Evolutionary conservation across 2,329 filamentous ascomycete species (phyloP), one percentile per base, ranked within the genome.

Genomic region (Fusarium napiforme): DNA sequence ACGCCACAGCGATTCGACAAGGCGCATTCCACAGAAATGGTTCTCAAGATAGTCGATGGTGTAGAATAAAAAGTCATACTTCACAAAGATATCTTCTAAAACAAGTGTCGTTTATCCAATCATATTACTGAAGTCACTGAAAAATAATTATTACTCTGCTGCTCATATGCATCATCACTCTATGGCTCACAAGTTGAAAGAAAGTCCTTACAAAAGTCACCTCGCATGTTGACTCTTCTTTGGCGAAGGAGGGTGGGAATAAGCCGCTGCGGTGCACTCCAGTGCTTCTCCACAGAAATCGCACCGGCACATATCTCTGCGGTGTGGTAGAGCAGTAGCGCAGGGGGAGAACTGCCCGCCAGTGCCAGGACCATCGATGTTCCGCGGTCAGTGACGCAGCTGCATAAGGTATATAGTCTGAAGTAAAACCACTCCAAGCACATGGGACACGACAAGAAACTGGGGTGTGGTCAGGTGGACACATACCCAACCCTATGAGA

Each of bases 1-100:
- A 28, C 0, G 12, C 3, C 8, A 10, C 2, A 12, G 4, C 5
- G 3, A 28, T 8, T 21, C 2, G 12, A 28, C 8, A 28, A 0
- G 11, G 23, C 0, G 12, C 0, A 21, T 10, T 46, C 11, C 3
- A 15, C 18, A 21, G 18, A 0, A 3, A 9, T 28, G 12, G 18
- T 28, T 46, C 0, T 7, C 8, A 10, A 21, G 18, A 46, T 10
- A 21, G 9, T 43, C 8, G 9, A 43, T 18, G 42, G 15, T 18
- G n/a, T 23, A 12, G 37, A 39, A 21, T 21, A 0, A 7, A 39
- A 39, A 39, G 37, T 12, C 37, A 39, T 1, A 39, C 19, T 12
- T 39, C 10, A 21, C 19, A 39, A 21, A 40, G 0, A 14, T 43
- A 6, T 26, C 42, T 45, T 43, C 16, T 26, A 26, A 30, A 30